Evolutionary conservation across 2,329 filamentous ascomycete species (phyloP), one percentile per base, ranked within the genome.

Genomic region (Cladosporium velox): DNA sequence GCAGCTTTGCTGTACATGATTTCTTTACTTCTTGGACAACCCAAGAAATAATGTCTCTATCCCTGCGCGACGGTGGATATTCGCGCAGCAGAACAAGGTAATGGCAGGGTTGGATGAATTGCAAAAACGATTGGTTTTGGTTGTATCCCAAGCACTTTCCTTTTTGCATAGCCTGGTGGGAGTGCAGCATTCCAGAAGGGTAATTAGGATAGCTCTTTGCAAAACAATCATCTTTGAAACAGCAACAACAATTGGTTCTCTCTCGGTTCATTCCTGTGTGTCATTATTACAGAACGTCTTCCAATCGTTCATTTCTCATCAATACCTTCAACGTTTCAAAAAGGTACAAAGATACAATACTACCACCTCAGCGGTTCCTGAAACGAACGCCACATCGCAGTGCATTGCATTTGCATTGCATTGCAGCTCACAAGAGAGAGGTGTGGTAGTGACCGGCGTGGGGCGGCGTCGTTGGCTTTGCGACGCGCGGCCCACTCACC

Each of bases 1-100:
- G 57, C 57, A 59, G 57, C 57, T 59, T 59, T 24, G 57, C 57
- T 59, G 57, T 59, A 59, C 57, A 59, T 59, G 57, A 59, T 59
- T 59, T 44, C n/a, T 26, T 34, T 24, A 41, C 24, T 35, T 59
- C 41, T 59, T 59, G 24, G 10, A 59, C n/a, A 44, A 47, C 26
- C 26, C 34, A 55, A 44, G 32, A 18, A 41, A 58, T 58, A 58
- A 58, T 58, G 55, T 58, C 24, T 58, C 34, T 41, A 58, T 41
- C 54, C 57, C 14, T 59, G 57, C 57, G 41, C 55, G 55, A 14
- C 2, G 15, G 4, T 26, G 10, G 35, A 28, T 5, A 14, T 14
- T 52, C 26, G 49, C 52, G 52, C 24, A 32, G 57, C 57, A 59
- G 21, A 21, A 59, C 35, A 59, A n/a, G 57, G 57, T 59, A 59